phyloP scores from a whole-genome alignment of 2,329 filamentous ascomycete species.

The Dothistroma septosporum region DNA sequence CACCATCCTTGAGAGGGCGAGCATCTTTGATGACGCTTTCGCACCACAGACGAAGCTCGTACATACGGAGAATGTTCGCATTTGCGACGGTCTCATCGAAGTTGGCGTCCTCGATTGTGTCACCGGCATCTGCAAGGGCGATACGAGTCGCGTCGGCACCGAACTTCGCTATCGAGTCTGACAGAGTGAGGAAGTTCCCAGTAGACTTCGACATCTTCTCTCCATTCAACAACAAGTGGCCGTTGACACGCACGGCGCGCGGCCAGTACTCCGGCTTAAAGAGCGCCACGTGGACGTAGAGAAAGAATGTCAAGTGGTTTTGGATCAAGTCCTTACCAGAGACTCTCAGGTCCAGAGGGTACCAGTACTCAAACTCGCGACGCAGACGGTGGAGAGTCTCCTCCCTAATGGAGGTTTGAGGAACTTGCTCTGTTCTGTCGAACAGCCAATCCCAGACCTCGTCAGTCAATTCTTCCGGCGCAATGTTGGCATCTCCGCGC shows the following conservation, averaged over 20 bases:
- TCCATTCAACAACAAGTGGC: constrained; percentile 88
- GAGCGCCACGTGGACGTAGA: constrained; percentile 88
- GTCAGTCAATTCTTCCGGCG: constrained; percentile 82
- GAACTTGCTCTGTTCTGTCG: constrained; percentile 66
- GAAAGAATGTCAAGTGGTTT: constrained; percentile 93
- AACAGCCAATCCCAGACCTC: constrained; percentile 98
- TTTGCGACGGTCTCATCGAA: constrained; percentile 95
- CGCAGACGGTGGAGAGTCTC: constrained; percentile 74
- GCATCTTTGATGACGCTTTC: constrained; percentile 73
- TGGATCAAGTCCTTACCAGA: constrained; percentile 91
- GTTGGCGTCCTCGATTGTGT: constrained; percentile 92
- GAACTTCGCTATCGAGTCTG: constrained; percentile 83
- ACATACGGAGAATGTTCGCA: constrained; percentile 81
- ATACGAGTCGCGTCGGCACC: constrained; percentile 90
- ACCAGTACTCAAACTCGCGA: constrained; percentile 94
- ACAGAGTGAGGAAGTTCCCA: constrained; percentile 91
- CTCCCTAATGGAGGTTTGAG: constrained; percentile 62
- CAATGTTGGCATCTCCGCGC: constrained; percentile 64
- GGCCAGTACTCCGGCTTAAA: constrained; percentile 91
- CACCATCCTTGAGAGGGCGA: constrained; percentile 41
- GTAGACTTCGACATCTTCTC: constrained; percentile 99
- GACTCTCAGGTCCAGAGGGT: constrained; percentile 81
- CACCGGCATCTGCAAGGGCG: constrained; percentile 88
- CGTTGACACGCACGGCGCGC: constrained; percentile 77
- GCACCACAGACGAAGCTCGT: constrained; percentile 82